Evolutionary conservation across 768 basidiomycete species (phyloP).

Genomic region (Brasilioporus rufonigricans): DNA sequence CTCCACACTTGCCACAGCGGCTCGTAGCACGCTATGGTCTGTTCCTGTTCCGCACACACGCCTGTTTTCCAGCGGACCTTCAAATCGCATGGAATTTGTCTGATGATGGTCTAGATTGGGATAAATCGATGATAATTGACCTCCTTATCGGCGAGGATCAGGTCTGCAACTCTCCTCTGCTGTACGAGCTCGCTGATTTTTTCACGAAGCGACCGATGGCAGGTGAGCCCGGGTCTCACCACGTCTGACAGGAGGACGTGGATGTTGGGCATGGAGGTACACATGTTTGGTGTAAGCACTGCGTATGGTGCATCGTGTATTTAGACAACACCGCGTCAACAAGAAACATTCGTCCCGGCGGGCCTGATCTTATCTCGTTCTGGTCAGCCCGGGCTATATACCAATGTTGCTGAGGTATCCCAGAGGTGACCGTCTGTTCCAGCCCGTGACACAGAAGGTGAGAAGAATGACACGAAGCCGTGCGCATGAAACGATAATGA

Average conservation of each 20-base stretch:
- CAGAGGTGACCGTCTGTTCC: neutral
- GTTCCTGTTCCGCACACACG: constrained; percentile 2
- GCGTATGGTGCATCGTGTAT: neutral
- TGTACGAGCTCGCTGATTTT: neutral
- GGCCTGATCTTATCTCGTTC: constrained; percentile 10
- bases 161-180: neutral
- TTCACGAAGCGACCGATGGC: neutral
- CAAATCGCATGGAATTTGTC: constrained; percentile 20
- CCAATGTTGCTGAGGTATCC: neutral
- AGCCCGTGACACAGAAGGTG: neutral
- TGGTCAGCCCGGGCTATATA: neutral
- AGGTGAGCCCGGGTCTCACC: neutral
- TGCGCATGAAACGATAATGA: neutral
- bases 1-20: neutral
- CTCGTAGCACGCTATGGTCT: neutral
- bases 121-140: neutral
- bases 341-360: neutral
- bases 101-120: constrained; percentile 10
- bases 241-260: neutral
- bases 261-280: neutral
- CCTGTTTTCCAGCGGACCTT: constrained; percentile 13
- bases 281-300: constrained; percentile 6
- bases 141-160: constrained; percentile 14
- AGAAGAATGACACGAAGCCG: neutral
- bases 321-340: neutral